Percentiles rank a stretch among this genome's conserved stretches.
phyloP scores from a whole-genome alignment of 1,139 yeast genomes.

The Debaryomycetaceae sp. region DNA sequence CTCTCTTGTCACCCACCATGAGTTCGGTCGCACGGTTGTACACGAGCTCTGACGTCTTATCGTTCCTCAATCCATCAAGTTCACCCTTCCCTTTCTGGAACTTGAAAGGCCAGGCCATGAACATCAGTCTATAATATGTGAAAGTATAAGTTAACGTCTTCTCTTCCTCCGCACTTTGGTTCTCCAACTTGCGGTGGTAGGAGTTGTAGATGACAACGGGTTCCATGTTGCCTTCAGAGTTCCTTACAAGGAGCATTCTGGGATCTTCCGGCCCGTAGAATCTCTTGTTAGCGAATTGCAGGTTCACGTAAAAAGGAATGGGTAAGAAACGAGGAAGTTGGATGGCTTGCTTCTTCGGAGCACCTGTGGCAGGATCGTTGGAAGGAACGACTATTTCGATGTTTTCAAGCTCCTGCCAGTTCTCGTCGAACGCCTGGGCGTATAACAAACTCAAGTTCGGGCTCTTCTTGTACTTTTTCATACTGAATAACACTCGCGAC shows the following conservation, averaged over 20 bases:
- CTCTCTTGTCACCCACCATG: slow-evolving; percentile 8
- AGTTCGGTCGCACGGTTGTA: slow-evolving; percentile 29
- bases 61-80: slow-evolving; percentile 18
- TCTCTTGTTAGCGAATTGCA: slow-evolving; percentile 13
- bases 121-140: slow-evolving; percentile 22
- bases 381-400: slow-evolving; percentile 21
- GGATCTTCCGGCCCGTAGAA: slow-evolving; percentile 51
- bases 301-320: slow-evolving; percentile 22
- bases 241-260: slow-evolving; percentile 31
- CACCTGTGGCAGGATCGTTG: slow-evolving; percentile 5
- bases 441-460: slow-evolving; percentile 28
- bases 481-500: slow-evolving; percentile 32
- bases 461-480: slow-evolving; percentile 21
- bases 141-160: slow-evolving; percentile 5
- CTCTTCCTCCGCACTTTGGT: slow-evolving; percentile 3
- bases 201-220: slow-evolving; percentile 33
- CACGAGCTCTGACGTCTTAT: slow-evolving; percentile 11
- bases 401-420: slow-evolving; percentile 29
- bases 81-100: slow-evolving; percentile 31
- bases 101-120: slow-evolving; percentile 35
- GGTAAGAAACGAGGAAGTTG: slow-evolving; percentile 26
- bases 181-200: slow-evolving; percentile 14
- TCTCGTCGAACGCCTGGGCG: slow-evolving; percentile 26
- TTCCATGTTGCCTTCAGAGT: slow-evolving; percentile 27
- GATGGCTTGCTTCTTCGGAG: slow-evolving; percentile 8